phyloP scores from a whole-genome alignment of 306 rosid species.

The Cajanus cajan region DNA sequence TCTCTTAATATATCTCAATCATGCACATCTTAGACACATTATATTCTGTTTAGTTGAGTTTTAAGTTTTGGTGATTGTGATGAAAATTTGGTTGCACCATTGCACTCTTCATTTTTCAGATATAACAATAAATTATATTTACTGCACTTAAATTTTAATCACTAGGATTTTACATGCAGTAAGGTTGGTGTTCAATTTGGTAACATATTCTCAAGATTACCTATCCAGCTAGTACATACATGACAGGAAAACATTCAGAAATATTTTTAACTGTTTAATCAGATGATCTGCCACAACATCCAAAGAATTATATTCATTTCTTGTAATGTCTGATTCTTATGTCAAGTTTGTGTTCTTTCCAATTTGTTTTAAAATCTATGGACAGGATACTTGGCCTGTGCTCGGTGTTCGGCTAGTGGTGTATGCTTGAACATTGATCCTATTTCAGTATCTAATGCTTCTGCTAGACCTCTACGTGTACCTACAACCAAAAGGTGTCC shows the following conservation, averaged over 20 bases:
- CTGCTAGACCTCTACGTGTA: slow-evolving; percentile 51
- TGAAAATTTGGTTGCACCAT: background rate
- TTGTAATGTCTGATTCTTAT: slow-evolving; percentile 17
- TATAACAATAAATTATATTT: background rate
- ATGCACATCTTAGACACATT: background rate
- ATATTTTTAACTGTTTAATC: background rate
- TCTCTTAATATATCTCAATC: slow-evolving; percentile 17
- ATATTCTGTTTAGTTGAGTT: background rate
- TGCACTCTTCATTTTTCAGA: background rate
- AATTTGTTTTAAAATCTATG: slow-evolving; percentile 22
- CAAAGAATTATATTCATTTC: background rate
- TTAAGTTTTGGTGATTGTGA: background rate
- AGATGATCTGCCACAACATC: background rate
- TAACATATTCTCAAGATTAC: background rate
- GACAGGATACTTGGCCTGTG: slow-evolving; percentile 91
- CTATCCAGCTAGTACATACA: background rate
- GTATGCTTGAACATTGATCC: slow-evolving; percentile 65
- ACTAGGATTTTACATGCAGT: background rate
- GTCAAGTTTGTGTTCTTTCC: background rate
- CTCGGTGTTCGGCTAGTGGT: slow-evolving; percentile 88
- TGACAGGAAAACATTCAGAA: background rate
- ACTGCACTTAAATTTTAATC: background rate
- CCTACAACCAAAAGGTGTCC: slow-evolving; percentile 57
- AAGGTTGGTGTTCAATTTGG: background rate
- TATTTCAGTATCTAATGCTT: slow-evolving; percentile 52